phyloP scores from a whole-genome alignment of 805 yeast genomes.

The Candida montana region DNA sequence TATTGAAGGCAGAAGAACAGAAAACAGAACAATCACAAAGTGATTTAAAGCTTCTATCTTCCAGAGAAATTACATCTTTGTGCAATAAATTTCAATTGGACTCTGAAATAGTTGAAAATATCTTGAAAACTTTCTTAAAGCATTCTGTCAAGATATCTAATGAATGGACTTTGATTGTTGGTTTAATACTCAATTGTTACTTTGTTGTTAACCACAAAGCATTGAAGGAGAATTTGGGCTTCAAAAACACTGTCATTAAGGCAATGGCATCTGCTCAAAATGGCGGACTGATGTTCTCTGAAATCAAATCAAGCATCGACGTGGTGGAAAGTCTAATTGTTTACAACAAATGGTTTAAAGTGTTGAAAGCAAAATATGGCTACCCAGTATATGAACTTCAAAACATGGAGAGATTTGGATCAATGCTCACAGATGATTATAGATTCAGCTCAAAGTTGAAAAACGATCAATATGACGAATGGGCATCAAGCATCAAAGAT shows the following conservation, averaged over 20 bases:
- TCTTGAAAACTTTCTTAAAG: constrained; percentile 45
- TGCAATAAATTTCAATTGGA: constrained; percentile 66
- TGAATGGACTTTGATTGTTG: constrained; percentile 69
- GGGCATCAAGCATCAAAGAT: constrained; percentile 4
- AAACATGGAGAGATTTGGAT: constrained; percentile 25
- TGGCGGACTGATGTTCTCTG: constrained; percentile 46
- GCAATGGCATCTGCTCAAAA: constrained; percentile 48
- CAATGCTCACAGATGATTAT: constrained; percentile 30
- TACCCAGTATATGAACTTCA: constrained; percentile 23
- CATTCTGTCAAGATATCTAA: constrained; percentile 50
- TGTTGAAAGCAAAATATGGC: constrained; percentile 41
- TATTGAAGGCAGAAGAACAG: neutral
- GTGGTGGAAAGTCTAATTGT: constrained; percentile 49
- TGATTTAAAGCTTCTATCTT: constrained; percentile 30
- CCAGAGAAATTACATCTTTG: constrained; percentile 39
- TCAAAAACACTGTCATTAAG: constrained; percentile 41
- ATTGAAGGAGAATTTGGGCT: constrained; percentile 42
- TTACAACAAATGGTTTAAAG: constrained; percentile 58
- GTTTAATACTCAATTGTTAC: constrained; percentile 56
- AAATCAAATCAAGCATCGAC: constrained; percentile 47
- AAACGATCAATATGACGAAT: constrained; percentile 19
- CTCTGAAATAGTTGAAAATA: constrained; percentile 40
- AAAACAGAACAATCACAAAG: constrained; percentile 20
- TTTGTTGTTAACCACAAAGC: constrained; percentile 45
- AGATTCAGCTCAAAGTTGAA: constrained; percentile 27